Percentiles rank a stretch among this genome's conserved stretches.
Evolutionary conservation across 257 asterid genomes (phyloP).

Genomic region (Mentha longifolia): DNA sequence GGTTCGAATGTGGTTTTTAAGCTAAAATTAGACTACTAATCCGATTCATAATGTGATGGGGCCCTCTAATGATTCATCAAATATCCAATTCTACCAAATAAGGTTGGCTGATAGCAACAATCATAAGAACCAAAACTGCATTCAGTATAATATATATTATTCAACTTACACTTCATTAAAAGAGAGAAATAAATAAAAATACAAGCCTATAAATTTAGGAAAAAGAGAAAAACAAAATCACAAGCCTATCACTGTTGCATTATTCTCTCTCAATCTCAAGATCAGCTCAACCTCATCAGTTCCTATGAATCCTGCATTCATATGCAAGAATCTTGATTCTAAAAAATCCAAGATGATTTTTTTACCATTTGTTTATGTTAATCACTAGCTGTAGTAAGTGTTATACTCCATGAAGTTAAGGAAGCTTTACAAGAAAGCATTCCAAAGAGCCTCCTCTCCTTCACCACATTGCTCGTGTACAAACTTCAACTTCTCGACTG

Average conservation of each 20-base stretch:
- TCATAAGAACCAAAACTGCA: background rate
- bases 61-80: constrained; percentile 3
- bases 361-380: background rate
- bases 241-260: constrained; percentile 7
- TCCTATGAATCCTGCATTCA: background rate
- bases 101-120: background rate
- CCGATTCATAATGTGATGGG: constrained; percentile 16
- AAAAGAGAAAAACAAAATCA: background rate
- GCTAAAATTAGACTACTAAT: constrained; percentile 15
- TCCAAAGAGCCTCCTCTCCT: constrained; percentile 68
- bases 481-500: constrained; percentile 58
- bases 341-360: background rate
- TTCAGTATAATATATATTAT: background rate
- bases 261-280: constrained; percentile 15
- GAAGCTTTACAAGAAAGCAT: constrained; percentile 38
- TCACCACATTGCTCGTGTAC: constrained; percentile 67
- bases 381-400: too few species aligned
- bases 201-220: background rate
- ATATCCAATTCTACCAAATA: constrained; percentile 15
- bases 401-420: background rate
- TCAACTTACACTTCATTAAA: background rate
- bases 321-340: constrained; percentile 17
- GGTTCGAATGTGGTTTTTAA: background rate
- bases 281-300: constrained; percentile 19
- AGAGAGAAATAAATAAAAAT: background rate